Conservation (phyloP, 345 rosid genomes). For the Excoecaria cochinchinensis region DNA sequence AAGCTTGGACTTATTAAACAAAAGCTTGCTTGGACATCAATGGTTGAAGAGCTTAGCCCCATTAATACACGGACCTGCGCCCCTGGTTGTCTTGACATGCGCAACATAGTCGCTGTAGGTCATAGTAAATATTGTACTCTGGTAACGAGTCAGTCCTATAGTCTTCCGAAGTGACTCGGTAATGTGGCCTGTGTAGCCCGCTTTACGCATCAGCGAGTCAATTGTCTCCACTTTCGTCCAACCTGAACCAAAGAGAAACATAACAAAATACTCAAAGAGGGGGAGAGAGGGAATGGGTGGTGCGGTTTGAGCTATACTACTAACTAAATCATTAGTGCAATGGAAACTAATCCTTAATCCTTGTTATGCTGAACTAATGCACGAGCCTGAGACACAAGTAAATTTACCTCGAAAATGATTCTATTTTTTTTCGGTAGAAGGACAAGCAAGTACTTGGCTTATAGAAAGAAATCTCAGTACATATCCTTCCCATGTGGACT, state of each 20-base stretch:
- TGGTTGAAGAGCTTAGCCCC: slow-evolving; percentile 45
- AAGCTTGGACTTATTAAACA: slow-evolving; percentile 24
- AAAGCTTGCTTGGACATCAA: slow-evolving; percentile 36
- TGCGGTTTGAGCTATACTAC: not conserved
- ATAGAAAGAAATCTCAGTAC: too few relatives aligned
- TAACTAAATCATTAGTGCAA: not conserved
- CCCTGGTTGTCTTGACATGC: slow-evolving; percentile 66
- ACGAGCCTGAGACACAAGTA: not conserved
- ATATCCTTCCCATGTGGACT: too few relatives aligned
- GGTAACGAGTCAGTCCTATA: slow-evolving; percentile 81
- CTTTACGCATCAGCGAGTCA: slow-evolving; percentile 86
- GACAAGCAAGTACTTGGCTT: too few relatives aligned
- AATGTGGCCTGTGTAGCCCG: slow-evolving; percentile 69
- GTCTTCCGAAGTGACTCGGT: slow-evolving; percentile 63
- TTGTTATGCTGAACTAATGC: not conserved
- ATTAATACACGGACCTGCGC: slow-evolving; percentile 51
- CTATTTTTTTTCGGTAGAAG: not conserved
- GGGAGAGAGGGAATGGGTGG: too few relatives aligned
- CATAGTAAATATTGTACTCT: slow-evolving; percentile 85
- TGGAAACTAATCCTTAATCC: not conserved
- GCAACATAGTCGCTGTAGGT: slow-evolving; percentile 71
- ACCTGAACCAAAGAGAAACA: slow-evolving; percentile 39
- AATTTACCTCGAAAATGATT: not conserved
- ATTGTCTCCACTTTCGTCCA: slow-evolving; percentile 88
- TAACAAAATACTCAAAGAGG: not conserved